Evolutionary conservation across 306 rosid species (phyloP).

Genomic region (Castanea mollissima): DNA sequence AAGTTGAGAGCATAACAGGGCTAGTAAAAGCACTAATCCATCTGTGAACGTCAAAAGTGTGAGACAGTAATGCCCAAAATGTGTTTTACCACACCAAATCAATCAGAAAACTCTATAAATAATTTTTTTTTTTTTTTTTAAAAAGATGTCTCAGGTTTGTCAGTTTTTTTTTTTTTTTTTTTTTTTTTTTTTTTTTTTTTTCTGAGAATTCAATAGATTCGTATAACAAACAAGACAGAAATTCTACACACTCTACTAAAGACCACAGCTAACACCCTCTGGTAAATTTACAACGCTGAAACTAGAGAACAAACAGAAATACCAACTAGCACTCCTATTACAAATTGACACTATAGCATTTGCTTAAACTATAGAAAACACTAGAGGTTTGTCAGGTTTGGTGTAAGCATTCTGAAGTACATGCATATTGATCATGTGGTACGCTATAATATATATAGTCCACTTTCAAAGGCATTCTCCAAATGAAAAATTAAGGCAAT

Average conservation of each 20-base stretch:
- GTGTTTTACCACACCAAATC: neutral
- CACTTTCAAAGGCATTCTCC: neutral
- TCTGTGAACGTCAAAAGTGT: conserved; percentile 35
- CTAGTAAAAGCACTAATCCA: conserved; percentile 41
- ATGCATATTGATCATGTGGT: neutral
- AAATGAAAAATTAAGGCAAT: neutral
- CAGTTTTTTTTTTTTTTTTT: neutral
- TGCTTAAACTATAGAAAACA: too few species aligned
- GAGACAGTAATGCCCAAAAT: conserved; percentile 7
- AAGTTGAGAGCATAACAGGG: conserved; percentile 79
- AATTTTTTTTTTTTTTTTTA: too few species aligned
- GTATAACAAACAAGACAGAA: too few species aligned
- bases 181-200: too few species aligned
- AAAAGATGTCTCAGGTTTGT: neutral
- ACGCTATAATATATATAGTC: neutral
- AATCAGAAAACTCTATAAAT: neutral
- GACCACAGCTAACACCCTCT: too few species aligned
- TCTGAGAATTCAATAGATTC: too few species aligned
- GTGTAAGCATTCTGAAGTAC: neutral
- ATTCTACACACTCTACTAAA: too few species aligned
- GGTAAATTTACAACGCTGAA: too few species aligned
- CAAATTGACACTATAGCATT: too few species aligned
- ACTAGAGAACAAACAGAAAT: too few species aligned
- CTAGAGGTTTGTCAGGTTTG: neutral
- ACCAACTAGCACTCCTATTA: too few species aligned